phyloP scores from a whole-genome alignment of 2,329 filamentous ascomycete genomes.

The Microcera coccophila region DNA sequence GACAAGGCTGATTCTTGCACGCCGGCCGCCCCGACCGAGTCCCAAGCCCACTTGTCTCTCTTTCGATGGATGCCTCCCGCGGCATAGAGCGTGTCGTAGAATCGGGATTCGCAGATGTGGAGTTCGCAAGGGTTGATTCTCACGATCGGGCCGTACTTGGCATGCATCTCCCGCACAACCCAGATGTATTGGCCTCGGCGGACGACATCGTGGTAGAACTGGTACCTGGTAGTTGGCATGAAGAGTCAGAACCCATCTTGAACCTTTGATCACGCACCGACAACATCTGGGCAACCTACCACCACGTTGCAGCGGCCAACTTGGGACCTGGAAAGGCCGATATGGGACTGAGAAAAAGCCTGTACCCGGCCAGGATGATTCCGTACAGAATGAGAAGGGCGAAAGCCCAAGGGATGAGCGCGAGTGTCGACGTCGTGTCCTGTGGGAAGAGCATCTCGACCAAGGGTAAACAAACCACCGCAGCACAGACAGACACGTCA shows the following conservation, averaged over 20 bases:
- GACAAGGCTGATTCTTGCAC: constrained; percentile 12
- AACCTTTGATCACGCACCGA: neutral
- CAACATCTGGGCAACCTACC: no score
- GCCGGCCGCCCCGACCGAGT: constrained; percentile 13
- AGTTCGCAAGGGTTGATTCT: constrained; percentile 27
- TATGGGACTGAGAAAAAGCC: constrained; percentile 19
- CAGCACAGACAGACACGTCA: no score
- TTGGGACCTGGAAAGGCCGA: constrained; percentile 22
- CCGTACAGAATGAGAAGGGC: neutral
- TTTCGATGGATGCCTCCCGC: constrained; percentile 9
- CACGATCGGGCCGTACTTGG: constrained; percentile 34
- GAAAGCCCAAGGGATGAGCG: no score
- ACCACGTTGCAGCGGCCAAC: constrained; percentile 14
- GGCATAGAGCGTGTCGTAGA: constrained; percentile 20
- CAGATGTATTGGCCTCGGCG: constrained; percentile 16
- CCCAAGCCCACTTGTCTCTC: no score
- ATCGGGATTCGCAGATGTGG: constrained; percentile 26
- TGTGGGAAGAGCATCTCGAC: no score
- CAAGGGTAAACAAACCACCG: no score
- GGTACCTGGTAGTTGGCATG: constrained; percentile 14
- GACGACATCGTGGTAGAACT: constrained; percentile 12
- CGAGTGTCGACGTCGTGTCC: no score
- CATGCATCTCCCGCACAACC: constrained; percentile 30
- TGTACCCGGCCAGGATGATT: constrained; percentile 12
- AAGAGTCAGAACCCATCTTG: neutral